Evolutionary conservation across 257 asterid species (phyloP).

Genomic region (Solanum sejunctum): DNA sequence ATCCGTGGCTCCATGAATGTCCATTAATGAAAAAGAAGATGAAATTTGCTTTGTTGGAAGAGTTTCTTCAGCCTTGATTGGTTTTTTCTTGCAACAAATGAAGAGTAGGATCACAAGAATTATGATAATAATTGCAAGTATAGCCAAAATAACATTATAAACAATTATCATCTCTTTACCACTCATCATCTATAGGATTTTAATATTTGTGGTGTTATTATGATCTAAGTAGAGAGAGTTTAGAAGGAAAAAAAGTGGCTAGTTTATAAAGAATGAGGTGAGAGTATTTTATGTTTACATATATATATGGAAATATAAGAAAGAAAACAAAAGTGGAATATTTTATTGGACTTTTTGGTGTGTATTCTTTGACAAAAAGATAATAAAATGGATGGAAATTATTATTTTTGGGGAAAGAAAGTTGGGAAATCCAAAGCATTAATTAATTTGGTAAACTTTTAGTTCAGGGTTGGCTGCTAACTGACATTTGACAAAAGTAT

Average conservation of each 20-base stretch:
- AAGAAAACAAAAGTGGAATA: not conserved
- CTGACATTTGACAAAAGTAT: not conserved
- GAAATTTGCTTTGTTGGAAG: conserved; percentile 33
- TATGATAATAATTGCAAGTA: conserved; percentile 22
- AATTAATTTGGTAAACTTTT: not conserved
- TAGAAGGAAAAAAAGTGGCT: not conserved
- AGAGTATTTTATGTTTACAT: not conserved
- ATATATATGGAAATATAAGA: not conserved
- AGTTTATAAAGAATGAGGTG: not conserved
- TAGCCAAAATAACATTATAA: conserved; percentile 22
- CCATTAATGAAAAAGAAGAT: conserved; percentile 35
- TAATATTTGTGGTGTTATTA: not conserved
- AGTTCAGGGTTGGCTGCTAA: conserved; percentile 21
- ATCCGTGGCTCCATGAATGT: conserved; percentile 72
- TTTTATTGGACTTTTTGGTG: not conserved
- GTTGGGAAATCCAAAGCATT: not conserved
- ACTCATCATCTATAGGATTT: conserved; percentile 19
- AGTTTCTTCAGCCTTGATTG: conserved; percentile 10
- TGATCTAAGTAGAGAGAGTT: not conserved
- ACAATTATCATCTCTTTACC: conserved; percentile 9
- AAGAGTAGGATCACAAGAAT: conserved; percentile 22
- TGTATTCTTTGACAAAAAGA: not conserved
- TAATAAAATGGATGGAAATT: not conserved
- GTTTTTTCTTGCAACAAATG: conserved; percentile 33
- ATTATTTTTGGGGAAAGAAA: not conserved